These are phyloP conservation scores for Yarrowia sp. DNA, from an alignment of 805 yeast species.

Conservation along the genomic window DNA sequence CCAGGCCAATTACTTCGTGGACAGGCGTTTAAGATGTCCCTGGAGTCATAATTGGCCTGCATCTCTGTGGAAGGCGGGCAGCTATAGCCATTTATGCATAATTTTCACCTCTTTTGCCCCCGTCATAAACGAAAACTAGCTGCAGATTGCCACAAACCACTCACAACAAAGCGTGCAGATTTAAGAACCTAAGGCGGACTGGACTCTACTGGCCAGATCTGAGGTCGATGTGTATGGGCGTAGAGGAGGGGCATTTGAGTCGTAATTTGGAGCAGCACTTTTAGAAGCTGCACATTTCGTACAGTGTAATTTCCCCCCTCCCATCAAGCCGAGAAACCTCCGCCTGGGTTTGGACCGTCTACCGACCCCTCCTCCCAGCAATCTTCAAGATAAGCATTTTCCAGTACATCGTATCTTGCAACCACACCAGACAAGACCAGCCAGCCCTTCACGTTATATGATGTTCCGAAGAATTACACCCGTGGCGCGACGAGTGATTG, in stretches of 20 bases:
- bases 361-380: slow-evolving; percentile 17
- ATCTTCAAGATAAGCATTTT: slow-evolving; percentile 17
- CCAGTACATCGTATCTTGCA: slow-evolving; percentile 6
- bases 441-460: background rate
- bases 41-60: too few relatives aligned
- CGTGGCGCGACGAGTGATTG: slow-evolving; percentile 21
- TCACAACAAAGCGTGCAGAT: slow-evolving; percentile 13
- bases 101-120: background rate
- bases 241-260: too few relatives aligned
- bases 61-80: too few relatives aligned
- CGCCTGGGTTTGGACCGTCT: background rate
- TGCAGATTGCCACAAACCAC: slow-evolving; percentile 10
- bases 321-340: background rate
- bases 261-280: too few relatives aligned
- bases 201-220: slow-evolving; percentile 2
- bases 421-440: background rate
- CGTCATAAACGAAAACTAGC: background rate
- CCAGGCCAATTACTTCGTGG: too few relatives aligned
- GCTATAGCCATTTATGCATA: background rate
- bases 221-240: too few relatives aligned
- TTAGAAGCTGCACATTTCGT: too few relatives aligned
- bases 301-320: too few relatives aligned
- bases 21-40: too few relatives aligned
- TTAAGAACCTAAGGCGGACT: slow-evolving; percentile 6
- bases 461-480: slow-evolving; percentile 23